A percentile compares a stretch with the other conserved stretches of the same genome.
Conservation (phyloP, 2,329 filamentous ascomycete genomes). For the Fusarium sublunatum region DNA sequence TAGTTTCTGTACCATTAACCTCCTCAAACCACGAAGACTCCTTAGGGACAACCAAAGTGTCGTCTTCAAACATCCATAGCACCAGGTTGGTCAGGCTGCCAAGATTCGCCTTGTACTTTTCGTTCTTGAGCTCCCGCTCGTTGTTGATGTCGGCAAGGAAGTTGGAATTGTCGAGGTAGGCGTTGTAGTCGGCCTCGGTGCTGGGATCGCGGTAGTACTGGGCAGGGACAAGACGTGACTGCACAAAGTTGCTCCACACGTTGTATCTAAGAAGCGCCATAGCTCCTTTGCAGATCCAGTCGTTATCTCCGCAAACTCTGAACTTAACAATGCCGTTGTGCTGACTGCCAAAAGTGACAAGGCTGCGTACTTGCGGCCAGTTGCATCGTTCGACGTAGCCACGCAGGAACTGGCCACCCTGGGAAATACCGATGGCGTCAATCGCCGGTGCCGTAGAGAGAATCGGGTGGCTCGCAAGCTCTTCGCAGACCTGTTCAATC, state of each 20-base stretch:
- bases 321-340: conserved; percentile 93
- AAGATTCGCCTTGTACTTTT: conserved; percentile 77
- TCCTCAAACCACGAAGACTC: conserved; percentile 93
- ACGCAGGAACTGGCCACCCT: conserved; percentile 96
- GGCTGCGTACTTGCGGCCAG: conserved; percentile 75
- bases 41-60: conserved; percentile 88
- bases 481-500: conserved; percentile 79
- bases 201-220: conserved; percentile 87
- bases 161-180: conserved; percentile 83
- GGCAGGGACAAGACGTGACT: conserved; percentile 84
- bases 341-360: conserved; percentile 90
- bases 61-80: conserved; percentile 90
- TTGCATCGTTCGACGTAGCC: conserved; percentile 92
- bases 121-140: conserved; percentile 80
- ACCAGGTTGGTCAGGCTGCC: conserved; percentile 78
- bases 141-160: conserved; percentile 98
- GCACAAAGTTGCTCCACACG: conserved; percentile 83
- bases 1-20: conserved; percentile 77
- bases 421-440: conserved; percentile 93
- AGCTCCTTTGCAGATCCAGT: conserved; percentile 84
- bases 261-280: conserved; percentile 82
- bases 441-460: conserved; percentile 84
- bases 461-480: conserved; percentile 79
- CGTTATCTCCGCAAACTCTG: conserved; percentile 74
- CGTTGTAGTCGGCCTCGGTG: conserved; percentile 59